Evolutionary conservation across 345 rosid species (phyloP).

Genomic region (Psidium friedrichsthalianum): DNA sequence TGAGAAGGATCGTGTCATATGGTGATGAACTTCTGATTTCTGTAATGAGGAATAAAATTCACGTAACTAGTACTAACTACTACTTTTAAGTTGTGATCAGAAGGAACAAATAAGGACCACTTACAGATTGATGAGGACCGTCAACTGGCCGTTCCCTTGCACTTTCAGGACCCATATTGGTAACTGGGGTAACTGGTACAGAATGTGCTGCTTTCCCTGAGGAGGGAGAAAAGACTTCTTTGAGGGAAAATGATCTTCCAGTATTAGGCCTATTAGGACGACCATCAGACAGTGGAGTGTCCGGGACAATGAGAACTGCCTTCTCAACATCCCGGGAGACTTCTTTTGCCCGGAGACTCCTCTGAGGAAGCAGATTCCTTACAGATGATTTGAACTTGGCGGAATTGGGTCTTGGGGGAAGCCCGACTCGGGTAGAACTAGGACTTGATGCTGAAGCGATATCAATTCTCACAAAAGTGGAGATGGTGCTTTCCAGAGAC

Average conservation of each 20-base stretch:
- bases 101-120: background rate
- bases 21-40: constrained; percentile 21
- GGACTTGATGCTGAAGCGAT: constrained; percentile 21
- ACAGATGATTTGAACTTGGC: constrained; percentile 30
- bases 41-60: background rate
- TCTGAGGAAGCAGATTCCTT: constrained; percentile 29
- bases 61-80: background rate
- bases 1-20: constrained; percentile 36
- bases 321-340: constrained; percentile 24
- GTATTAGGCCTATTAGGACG: constrained; percentile 23
- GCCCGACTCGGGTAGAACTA: constrained; percentile 17
- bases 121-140: background rate
- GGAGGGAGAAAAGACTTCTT: constrained; percentile 22
- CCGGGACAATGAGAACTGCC: constrained; percentile 25
- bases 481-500: constrained; percentile 16
- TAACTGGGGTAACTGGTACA: constrained; percentile 33
- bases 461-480: constrained; percentile 15
- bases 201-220: constrained; percentile 27
- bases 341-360: constrained; percentile 23
- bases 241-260: constrained; percentile 36
- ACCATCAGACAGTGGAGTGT: constrained; percentile 20
- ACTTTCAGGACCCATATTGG: constrained; percentile 10
- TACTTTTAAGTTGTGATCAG: background rate
- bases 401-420: constrained; percentile 43
- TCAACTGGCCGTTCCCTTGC: constrained; percentile 6